These are phyloP conservation scores for Teunomyces cretensis DNA, from an alignment of 805 yeast genomes.

Conservation along the genomic window DNA sequence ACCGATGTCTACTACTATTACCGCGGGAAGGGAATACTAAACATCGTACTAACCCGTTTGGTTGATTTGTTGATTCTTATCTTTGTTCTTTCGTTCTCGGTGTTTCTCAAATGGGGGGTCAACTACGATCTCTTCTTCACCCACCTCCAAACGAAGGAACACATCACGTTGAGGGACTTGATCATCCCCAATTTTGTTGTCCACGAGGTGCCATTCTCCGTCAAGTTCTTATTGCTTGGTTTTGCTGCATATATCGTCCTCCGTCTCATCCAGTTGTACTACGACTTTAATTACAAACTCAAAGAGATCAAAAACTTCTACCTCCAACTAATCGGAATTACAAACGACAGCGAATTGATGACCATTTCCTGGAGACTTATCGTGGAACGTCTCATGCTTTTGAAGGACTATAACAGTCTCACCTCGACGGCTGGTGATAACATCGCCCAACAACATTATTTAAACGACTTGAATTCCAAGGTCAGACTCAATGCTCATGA, in stretches of 20 bases:
- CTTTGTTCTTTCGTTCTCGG: constrained; percentile 76
- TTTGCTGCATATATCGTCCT: constrained; percentile 55
- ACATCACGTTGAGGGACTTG: constrained; percentile 33
- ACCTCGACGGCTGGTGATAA: constrained; percentile 40
- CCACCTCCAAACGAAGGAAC: constrained; percentile 21
- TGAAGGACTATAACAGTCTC: constrained; percentile 78
- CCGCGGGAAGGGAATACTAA: constrained; percentile 77
- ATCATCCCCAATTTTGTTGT: constrained; percentile 46
- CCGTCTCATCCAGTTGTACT: constrained; percentile 53
- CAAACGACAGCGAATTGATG: constrained; percentile 76
- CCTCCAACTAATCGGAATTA: constrained; percentile 63
- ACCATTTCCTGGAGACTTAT: constrained; percentile 92
- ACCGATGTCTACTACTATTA: constrained; percentile 82
- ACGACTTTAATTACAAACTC: constrained; percentile 61
- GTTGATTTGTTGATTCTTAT: constrained; percentile 72
- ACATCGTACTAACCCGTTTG: constrained; percentile 66
- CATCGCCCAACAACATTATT: constrained; percentile 21
- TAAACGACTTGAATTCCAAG: constrained; percentile 63
- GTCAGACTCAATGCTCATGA: constrained; percentile 86
- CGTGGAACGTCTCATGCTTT: constrained; percentile 67
- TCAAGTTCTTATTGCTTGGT: constrained; percentile 63
- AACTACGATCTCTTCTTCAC: constrained; percentile 46
- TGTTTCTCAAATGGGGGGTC: constrained; percentile 79
- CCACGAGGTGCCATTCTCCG: constrained; percentile 37
- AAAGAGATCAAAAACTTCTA: constrained; percentile 78